Evolutionary conservation across 805 yeast species (phyloP).

Genomic region (Kluyveromyces wickerhamii): DNA sequence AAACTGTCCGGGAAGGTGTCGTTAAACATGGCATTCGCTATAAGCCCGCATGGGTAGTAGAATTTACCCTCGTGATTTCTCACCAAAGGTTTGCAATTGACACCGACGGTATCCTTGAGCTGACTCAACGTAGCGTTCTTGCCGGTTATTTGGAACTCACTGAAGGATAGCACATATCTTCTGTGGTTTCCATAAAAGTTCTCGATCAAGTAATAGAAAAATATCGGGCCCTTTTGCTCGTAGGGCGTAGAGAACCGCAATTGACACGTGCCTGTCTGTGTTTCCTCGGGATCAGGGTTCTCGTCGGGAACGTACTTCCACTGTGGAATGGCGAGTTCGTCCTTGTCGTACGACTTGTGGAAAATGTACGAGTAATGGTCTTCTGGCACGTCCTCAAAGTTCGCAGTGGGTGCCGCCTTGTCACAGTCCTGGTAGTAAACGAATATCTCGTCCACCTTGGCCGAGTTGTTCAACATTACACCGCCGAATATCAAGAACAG

Average conservation of each 20-base stretch:
- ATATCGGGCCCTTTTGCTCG: constrained; percentile 66
- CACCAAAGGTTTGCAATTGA: constrained; percentile 60
- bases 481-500: constrained; percentile 88
- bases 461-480: constrained; percentile 63
- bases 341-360: constrained; percentile 27
- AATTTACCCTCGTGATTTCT: constrained; percentile 46
- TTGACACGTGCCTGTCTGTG: constrained; percentile 53
- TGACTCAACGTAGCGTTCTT: constrained; percentile 47
- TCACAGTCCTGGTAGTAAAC: constrained; percentile 74
- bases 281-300: constrained; percentile 34
- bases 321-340: constrained; percentile 37
- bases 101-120: constrained; percentile 42
- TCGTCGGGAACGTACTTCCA: constrained; percentile 52
- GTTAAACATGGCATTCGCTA: constrained; percentile 87
- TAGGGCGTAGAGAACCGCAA: constrained; percentile 66
- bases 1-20: constrained; percentile 57
- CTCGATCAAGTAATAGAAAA: constrained; percentile 72
- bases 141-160: constrained; percentile 80
- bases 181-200: constrained; percentile 93
- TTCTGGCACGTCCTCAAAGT: constrained; percentile 46
- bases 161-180: constrained; percentile 82
- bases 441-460: constrained; percentile 60
- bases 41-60: constrained; percentile 89
- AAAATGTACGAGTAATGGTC: constrained; percentile 54
- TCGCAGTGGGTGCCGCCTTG: constrained; percentile 37